A percentile compares a stretch with the other conserved stretches of the same genome.
phyloP scores from a whole-genome alignment of 2,329 filamentous ascomycete genomes.

The Dothistroma pini region DNA sequence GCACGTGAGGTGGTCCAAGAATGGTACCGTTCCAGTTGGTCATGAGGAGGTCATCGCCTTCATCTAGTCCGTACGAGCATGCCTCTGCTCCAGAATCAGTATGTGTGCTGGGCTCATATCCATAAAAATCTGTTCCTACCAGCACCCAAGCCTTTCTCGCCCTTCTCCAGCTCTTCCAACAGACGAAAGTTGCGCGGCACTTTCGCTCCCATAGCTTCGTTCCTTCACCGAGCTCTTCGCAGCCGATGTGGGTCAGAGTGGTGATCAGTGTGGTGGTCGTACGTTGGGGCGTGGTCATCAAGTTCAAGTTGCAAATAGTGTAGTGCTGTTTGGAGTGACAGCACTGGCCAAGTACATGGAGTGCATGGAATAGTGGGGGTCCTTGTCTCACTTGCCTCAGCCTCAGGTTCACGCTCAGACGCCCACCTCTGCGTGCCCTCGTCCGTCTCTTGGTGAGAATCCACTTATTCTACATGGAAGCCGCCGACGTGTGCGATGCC shows the following conservation, averaged over 20 bases:
- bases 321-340: background rate
- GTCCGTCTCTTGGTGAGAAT: background rate
- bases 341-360: background rate
- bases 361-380: background rate
- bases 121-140: constrained; percentile 49
- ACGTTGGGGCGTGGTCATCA: background rate
- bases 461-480: background rate
- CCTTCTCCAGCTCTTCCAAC: constrained; percentile 96
- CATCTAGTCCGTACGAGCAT: constrained; percentile 93
- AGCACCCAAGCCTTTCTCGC: constrained; percentile 93
- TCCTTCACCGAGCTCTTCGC: constrained; percentile 35
- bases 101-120: background rate
- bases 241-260: constrained; percentile 41
- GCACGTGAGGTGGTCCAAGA: constrained; percentile 88
- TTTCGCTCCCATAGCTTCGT: constrained; percentile 60
- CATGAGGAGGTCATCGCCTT: constrained; percentile 93
- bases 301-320: background rate
- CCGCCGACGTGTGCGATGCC: constrained; percentile 1
- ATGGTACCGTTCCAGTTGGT: constrained; percentile 99
- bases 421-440: background rate
- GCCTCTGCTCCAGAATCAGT: constrained; percentile 60
- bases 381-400: background rate
- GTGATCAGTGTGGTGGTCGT: background rate
- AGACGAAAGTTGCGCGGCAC: constrained; percentile 95
- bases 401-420: background rate